phyloP scores from a whole-genome alignment of 805 yeast species.

The Suhomyces pyralidae region DNA sequence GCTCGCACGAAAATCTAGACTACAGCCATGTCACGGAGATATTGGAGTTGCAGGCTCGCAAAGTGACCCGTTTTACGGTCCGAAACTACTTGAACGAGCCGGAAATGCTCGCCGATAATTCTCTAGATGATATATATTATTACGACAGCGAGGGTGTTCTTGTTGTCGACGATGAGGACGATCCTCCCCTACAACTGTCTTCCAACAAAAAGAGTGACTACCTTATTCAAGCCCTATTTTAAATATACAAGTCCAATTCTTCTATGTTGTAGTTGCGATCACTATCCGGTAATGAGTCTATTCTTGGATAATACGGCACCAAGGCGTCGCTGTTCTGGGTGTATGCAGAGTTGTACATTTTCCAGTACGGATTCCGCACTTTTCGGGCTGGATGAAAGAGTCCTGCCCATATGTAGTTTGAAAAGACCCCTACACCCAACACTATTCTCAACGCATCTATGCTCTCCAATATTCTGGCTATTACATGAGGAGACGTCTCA shows the following conservation, averaged over 20 bases:
- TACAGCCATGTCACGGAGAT: constrained; percentile 42
- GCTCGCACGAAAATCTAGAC: constrained; percentile 9
- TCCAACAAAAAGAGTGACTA: neutral
- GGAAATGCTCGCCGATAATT: constrained; percentile 4
- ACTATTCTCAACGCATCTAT: constrained; percentile 68
- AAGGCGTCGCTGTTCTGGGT: constrained; percentile 69
- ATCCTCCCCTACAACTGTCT: neutral
- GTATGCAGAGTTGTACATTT: constrained; percentile 71
- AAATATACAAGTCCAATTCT: constrained; percentile 48
- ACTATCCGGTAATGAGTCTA: constrained; percentile 32
- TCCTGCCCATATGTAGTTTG: constrained; percentile 83
- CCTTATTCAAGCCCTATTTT: neutral
- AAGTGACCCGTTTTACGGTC: constrained; percentile 46
- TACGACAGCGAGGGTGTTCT: constrained; percentile 3
- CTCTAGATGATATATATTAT: neutral
- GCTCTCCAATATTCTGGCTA: constrained; percentile 74
- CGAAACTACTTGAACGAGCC: constrained; percentile 30
- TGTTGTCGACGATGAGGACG: neutral
- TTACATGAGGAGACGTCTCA: constrained; percentile 96
- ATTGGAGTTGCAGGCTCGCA: constrained; percentile 51
- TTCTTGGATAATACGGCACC: constrained; percentile 76
- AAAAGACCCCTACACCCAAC: constrained; percentile 70
- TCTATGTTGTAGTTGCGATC: constrained; percentile 32
- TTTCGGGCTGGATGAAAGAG: constrained; percentile 89
- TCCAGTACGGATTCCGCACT: constrained; percentile 86